Evolutionary conservation across 2,329 filamentous ascomycete genomes (phyloP).

Genomic region (Cladosporium sp.): DNA sequence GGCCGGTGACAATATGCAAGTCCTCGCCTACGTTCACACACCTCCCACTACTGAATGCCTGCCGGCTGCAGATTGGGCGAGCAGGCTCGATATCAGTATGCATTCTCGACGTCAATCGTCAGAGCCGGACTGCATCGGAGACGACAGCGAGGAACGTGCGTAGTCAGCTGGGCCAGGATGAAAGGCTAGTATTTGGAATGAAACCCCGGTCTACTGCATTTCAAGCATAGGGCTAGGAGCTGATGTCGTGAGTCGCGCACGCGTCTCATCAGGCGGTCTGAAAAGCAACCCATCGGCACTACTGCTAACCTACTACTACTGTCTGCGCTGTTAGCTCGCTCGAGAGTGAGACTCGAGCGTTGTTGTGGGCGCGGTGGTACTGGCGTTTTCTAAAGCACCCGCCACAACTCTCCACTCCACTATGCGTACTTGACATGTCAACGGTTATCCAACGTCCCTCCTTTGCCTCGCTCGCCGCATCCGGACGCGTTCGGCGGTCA

Average conservation of each 20-base stretch:
- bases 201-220: slow-evolving; percentile 18
- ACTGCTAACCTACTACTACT: neutral
- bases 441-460: slow-evolving; percentile 4
- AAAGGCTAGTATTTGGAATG: slow-evolving; percentile 20
- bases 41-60: neutral
- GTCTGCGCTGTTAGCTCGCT: slow-evolving; percentile 8
- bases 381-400: neutral
- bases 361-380: neutral
- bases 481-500: slow-evolving; percentile 6
- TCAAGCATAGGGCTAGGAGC: slow-evolving; percentile 14
- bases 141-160: slow-evolving; percentile 15
- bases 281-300: neutral
- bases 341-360: slow-evolving; percentile 12
- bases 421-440: neutral
- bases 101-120: slow-evolving; percentile 17
- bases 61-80: neutral
- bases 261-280: slow-evolving; percentile 11
- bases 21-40: slow-evolving; percentile 8
- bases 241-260: slow-evolving; percentile 14
- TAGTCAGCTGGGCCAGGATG: slow-evolving; percentile 17
- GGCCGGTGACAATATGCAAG: slow-evolving; percentile 17
- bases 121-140: slow-evolving; percentile 13
- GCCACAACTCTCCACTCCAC: neutral
- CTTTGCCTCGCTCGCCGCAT: neutral
- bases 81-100: slow-evolving; percentile 5